Evolutionary conservation across 805 yeast species (phyloP), one percentile per base, ranked within the genome.

Genomic region (Cyberlindnera nakhonratchasimensis): DNA sequence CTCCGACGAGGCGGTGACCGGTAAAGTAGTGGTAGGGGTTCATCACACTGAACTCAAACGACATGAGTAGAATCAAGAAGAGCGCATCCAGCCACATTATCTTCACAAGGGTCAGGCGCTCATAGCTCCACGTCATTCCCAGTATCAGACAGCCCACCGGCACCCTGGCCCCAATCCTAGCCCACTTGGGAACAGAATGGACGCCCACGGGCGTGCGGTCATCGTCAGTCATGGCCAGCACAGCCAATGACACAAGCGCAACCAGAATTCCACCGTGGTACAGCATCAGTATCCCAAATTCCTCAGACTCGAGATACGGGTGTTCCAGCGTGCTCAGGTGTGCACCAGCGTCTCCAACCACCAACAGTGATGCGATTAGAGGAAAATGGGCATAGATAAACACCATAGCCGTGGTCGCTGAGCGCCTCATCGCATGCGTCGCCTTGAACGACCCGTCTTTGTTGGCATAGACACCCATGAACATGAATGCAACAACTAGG

Each of bases 341-440:
- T 2, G 75, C 77, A 16, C 75, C 80, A 3, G 82, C 71, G 61
- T 79, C 83, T 2, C 83, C 85, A 22, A 78, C 72, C 24, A 79
- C 63, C 24, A 78, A 68, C 39, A 79, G 56, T 1, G 75, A 55
- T 0, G 75, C 79, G 37, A 76, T 68, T 31, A 77, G 58, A 0
- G 81, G 78, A 28, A 78, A 47, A 51, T 80, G 86, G 8, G 59
- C 35, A 46, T 67, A 66, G 5, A 74, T 58, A 74, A 74, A 80
- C 1, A 50, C 1, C 23, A 69, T 54, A 1, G 83, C 82, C 1
- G 75, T 63, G 21, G 30, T 37, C 1, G 69, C 75, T 14, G 69
- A 64, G 37, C 76, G 62, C 54, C 85, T 63, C 30, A 79, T 54
- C 0, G 85, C 75, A 62, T 80, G 86, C 3, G 69, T 64, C 1